Evolutionary conservation across 768 basidiomycete species (phyloP).

Genomic region (Jaapia argillacea): DNA sequence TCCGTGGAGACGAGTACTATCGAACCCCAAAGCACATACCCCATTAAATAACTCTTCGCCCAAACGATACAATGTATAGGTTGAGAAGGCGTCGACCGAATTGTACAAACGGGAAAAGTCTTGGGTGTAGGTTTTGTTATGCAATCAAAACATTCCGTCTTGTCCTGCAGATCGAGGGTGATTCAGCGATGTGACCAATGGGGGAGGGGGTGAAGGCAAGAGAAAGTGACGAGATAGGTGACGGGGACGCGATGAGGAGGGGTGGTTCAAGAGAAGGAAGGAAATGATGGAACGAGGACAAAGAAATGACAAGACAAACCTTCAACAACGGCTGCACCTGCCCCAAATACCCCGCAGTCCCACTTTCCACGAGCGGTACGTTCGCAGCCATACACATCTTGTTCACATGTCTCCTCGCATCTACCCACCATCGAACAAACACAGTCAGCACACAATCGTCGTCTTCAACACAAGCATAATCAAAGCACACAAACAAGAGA

Average conservation of each 20-base stretch:
- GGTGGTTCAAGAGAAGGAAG: too few relatives aligned
- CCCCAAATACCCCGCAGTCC: slow-evolving; percentile 93
- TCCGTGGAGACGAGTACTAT: neutral
- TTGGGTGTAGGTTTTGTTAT: slow-evolving; percentile 89
- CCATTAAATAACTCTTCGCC: slow-evolving; percentile 94
- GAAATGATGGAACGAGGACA: too few relatives aligned
- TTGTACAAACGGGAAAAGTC: slow-evolving; percentile 95
- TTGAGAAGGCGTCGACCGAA: slow-evolving; percentile 91
- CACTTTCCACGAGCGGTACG: slow-evolving; percentile 89
- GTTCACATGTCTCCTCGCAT: slow-evolving; percentile 93
- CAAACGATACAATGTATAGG: slow-evolving; percentile 99
- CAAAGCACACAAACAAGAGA: slow-evolving; percentile 1
- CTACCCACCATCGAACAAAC: slow-evolving; percentile 34
- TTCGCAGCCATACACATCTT: slow-evolving; percentile 93
- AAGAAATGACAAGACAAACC: slow-evolving; percentile 43
- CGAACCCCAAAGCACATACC: slow-evolving; percentile 47
- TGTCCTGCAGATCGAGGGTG: slow-evolving; percentile 40
- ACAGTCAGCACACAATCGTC: too few relatives aligned
- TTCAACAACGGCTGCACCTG: slow-evolving; percentile 93
- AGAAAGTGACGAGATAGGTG: too few relatives aligned
- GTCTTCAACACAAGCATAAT: too few relatives aligned
- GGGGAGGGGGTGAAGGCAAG: neutral
- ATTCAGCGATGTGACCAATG: slow-evolving; percentile 1
- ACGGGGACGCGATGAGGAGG: too few relatives aligned
- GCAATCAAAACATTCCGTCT: slow-evolving; percentile 94